phyloP scores from a whole-genome alignment of 345 rosid species.

The Eucalyptus polybractea region DNA sequence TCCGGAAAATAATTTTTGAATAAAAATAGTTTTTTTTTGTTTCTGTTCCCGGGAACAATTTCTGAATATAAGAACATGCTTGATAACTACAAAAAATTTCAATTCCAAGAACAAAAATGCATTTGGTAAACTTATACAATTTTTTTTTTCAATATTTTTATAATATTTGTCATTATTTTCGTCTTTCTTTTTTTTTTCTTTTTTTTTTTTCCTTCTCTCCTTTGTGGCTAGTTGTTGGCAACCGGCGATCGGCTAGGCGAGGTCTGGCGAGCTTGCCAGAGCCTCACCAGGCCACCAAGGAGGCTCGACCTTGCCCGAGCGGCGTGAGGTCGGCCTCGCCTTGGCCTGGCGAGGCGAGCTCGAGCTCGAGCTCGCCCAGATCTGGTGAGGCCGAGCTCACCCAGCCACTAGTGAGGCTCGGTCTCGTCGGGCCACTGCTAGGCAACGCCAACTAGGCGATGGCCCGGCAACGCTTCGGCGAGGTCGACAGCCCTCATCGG shows the following conservation, averaged over 20 bases:
- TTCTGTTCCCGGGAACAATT: fast-evolving
- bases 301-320: fast-evolving
- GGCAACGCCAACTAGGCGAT: fast-evolving
- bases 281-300: fast-evolving
- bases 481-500: fast-evolving
- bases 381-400: fast-evolving
- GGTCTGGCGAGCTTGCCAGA: fast-evolving
- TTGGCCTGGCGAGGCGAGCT: no score
- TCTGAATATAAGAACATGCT: fast-evolving
- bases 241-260: fast-evolving
- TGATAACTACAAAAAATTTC: fast-evolving
- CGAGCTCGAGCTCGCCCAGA: fast-evolving
- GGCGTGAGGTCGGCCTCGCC: fast-evolving
- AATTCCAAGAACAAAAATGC: no score
- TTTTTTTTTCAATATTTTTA: no score
- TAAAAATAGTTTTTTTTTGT: no score
- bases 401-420: fast-evolving
- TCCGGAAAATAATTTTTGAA: fast-evolving
- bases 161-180: no score
- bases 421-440: fast-evolving
- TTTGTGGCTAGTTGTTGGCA: fast-evolving
- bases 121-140: no score
- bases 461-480: fast-evolving
- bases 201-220: no score
- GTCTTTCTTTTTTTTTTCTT: fast-evolving